A percentile compares a stretch with the other conserved stretches of the same genome.
Evolutionary conservation across 805 yeast species (phyloP).

Genomic region (Pichia phayaonensis): DNA sequence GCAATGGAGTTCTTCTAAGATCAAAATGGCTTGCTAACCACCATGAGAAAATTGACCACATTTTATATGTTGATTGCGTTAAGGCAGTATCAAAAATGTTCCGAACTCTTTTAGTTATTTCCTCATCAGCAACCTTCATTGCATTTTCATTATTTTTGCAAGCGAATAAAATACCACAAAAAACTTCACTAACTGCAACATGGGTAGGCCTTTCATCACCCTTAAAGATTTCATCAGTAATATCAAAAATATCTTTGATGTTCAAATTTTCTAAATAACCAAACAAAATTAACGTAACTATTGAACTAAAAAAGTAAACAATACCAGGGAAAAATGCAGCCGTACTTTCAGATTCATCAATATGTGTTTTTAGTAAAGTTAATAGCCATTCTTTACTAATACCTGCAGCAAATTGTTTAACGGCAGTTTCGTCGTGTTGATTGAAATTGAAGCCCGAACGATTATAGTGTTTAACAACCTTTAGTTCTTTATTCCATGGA

Average conservation of each 20-base stretch:
- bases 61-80: slow-evolving; percentile 62
- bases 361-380: slow-evolving; percentile 41
- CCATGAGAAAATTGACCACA: slow-evolving; percentile 74
- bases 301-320: slow-evolving; percentile 46
- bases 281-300: slow-evolving; percentile 42
- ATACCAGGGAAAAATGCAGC: slow-evolving; percentile 60
- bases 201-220: slow-evolving; percentile 69
- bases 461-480: slow-evolving; percentile 34
- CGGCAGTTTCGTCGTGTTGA: slow-evolving; percentile 34
- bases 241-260: slow-evolving; percentile 44
- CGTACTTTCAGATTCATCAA: slow-evolving; percentile 61
- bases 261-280: slow-evolving; percentile 36
- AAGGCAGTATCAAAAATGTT: slow-evolving; percentile 48
- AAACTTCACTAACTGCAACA: slow-evolving; percentile 63
- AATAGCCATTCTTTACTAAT: slow-evolving; percentile 55
- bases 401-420: slow-evolving; percentile 36
- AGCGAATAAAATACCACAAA: slow-evolving; percentile 54
- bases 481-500: slow-evolving; percentile 59
- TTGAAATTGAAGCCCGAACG: slow-evolving; percentile 27
- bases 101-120: slow-evolving; percentile 37
- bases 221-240: slow-evolving; percentile 45
- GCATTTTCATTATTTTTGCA: slow-evolving; percentile 32
- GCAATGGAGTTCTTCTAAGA: slow-evolving; percentile 53
- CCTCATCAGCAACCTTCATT: slow-evolving; percentile 35
- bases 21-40: slow-evolving; percentile 66